Percentiles rank a stretch among this genome's conserved stretches.
phyloP scores from a whole-genome alignment of 2,329 filamentous ascomycete genomes.

The Cladobotryum protrusum region DNA sequence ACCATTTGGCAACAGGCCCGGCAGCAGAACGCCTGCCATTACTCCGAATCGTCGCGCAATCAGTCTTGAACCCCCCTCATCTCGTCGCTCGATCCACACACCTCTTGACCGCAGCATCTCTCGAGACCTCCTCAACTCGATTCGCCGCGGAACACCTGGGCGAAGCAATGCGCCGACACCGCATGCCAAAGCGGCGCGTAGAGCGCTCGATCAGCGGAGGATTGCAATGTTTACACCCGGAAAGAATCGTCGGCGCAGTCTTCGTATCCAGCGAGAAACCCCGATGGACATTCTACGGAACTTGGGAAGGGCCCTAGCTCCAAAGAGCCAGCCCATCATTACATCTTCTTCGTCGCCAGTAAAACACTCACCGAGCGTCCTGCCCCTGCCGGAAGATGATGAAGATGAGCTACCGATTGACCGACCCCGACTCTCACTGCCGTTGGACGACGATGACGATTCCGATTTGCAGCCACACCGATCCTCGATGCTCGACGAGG shows the following conservation, averaged over 20 bases:
- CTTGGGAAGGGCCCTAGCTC: slow-evolving; percentile 49
- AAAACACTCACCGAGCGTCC: slow-evolving; percentile 22
- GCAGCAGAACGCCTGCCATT: slow-evolving; percentile 16
- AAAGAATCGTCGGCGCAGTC: slow-evolving; percentile 50
- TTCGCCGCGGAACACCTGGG: slow-evolving; percentile 37
- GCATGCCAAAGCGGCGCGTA: slow-evolving; percentile 54
- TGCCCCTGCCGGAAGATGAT: slow-evolving; percentile 37
- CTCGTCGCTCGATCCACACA: slow-evolving; percentile 35
- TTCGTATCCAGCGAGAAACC: slow-evolving; percentile 50
- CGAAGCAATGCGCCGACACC: slow-evolving; percentile 46
- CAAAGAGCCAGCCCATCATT: slow-evolving; percentile 36
- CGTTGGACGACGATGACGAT: slow-evolving; percentile 46
- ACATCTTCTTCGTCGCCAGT: slow-evolving; percentile 40
- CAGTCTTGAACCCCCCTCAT: slow-evolving; percentile 33
- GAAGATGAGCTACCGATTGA: slow-evolving; percentile 46
- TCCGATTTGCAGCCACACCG: slow-evolving; percentile 47
- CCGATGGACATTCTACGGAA: slow-evolving; percentile 48
- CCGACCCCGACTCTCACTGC: slow-evolving; percentile 50
- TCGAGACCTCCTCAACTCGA: slow-evolving; percentile 33
- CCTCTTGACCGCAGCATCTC: slow-evolving; percentile 33
- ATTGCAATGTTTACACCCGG: slow-evolving; percentile 56
- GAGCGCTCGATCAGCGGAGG: slow-evolving; percentile 52
- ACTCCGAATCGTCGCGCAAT: slow-evolving; percentile 25
- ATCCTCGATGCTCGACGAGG: slow-evolving; percentile 50
- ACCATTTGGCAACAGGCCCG: slow-evolving; percentile 5